Evolutionary conservation across 2,329 filamentous ascomycete genomes (phyloP).

Genomic region (Penicillium sp.): DNA sequence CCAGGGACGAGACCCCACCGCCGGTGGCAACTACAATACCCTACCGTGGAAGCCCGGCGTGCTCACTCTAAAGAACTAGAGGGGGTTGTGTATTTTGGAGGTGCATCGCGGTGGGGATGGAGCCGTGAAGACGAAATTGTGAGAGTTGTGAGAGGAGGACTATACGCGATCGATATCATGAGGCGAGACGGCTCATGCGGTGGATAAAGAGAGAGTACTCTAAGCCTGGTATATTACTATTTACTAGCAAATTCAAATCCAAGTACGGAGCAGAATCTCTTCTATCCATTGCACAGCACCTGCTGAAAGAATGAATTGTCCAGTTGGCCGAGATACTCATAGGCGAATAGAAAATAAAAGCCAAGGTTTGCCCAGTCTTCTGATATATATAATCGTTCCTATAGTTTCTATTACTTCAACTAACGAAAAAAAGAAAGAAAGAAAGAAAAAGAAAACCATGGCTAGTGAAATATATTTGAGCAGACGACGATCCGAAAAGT

Average conservation of each 20-base stretch:
- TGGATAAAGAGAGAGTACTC: not conserved
- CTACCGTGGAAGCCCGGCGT: constrained; percentile 58
- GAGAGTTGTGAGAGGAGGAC: not conserved
- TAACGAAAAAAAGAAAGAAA: too few species aligned
- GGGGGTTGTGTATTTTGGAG: not conserved
- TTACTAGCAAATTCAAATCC: not conserved
- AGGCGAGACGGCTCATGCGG: not conserved
- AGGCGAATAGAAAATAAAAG: too few species aligned
- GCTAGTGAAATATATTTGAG: not conserved
- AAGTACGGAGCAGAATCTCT: not conserved
- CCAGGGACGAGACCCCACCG: constrained; percentile 54
- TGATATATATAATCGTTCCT: too few species aligned
- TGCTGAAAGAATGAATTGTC: not conserved
- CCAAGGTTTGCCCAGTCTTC: too few species aligned
- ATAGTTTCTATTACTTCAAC: too few species aligned
- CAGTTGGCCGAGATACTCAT: not conserved
- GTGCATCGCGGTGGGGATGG: too few species aligned
- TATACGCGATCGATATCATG: not conserved
- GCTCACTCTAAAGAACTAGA: constrained; percentile 46
- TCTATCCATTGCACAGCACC: too few species aligned
- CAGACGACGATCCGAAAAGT: not conserved
- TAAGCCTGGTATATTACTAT: fast-evolving
- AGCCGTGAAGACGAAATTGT: not conserved
- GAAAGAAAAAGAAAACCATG: too few species aligned
- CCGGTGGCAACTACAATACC: constrained; percentile 49